Percentiles rank a stretch among this genome's conserved stretches.
Evolutionary conservation across 176 grass and related monocot species (phyloP).

Genomic region (Carex pumila): DNA sequence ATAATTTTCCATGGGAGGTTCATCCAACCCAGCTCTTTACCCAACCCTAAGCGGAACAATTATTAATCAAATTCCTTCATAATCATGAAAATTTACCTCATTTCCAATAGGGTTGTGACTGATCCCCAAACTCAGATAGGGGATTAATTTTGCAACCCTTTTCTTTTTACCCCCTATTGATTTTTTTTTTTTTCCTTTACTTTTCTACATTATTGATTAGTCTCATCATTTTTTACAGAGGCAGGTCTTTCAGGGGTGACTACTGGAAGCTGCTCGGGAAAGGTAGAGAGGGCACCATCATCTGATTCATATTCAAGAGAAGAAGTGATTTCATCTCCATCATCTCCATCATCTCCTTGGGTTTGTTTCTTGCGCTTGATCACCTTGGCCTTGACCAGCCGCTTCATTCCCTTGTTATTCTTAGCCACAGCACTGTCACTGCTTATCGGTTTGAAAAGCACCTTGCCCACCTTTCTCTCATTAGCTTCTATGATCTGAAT

Average conservation of each 20-base stretch:
- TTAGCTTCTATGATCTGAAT: slow-evolving; percentile 23
- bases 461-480: slow-evolving; percentile 19
- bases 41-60: background rate
- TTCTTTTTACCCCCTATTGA: background rate
- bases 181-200: background rate
- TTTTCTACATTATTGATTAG: slow-evolving; percentile 6
- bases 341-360: background rate
- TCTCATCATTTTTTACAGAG: background rate
- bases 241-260: background rate
- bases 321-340: background rate
- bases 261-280: background rate
- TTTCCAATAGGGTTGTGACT: slow-evolving; percentile 1
- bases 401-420: slow-evolving; percentile 15
- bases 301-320: background rate
- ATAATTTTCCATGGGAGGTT: background rate
- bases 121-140: background rate
- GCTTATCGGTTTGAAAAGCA: slow-evolving; percentile 21
- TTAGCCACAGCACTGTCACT: background rate
- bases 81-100: background rate
- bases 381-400: slow-evolving; percentile 11
- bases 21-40: background rate
- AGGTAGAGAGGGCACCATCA: background rate
- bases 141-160: background rate
- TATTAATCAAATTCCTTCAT: slow-evolving; percentile 2
- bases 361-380: slow-evolving; percentile 23